Evolutionary conservation across 2,329 filamentous ascomycete species (phyloP), one percentile per base, ranked within the genome.

Genomic region (Iodosphaeria phyllophila): DNA sequence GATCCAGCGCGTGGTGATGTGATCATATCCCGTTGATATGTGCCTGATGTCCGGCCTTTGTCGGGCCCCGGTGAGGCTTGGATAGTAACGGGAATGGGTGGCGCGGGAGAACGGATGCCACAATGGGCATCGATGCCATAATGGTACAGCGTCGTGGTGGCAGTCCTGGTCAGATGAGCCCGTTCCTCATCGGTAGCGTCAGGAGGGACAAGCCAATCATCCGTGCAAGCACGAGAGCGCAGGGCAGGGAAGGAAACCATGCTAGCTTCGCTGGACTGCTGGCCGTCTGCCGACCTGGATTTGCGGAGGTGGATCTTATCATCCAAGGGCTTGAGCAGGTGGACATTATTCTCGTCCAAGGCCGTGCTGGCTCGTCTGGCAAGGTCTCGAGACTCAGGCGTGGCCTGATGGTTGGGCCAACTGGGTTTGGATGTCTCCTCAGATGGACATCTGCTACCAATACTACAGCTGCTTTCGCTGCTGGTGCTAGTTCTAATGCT

Each of bases 91-190:
- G 33, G 27, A 4, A 36, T 23, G 5, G 29, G 26, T 13, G 19
- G 24, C 13, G 7, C 19, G 13, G 30, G 18, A 4, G 26, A 12
- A 14, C 19, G 24, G 11, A 16, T 16, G 13, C 38, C 40, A 12
- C 30, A 27, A 26, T 44, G 42, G 4, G 41, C 41, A 19, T 46
- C 41, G n/a, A 44, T 23, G 6, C 40, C 39, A 11, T 20, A 18
- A 10, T 32, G 25, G 25, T 41, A 43, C 1, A 42, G 30, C 6
- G 20, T 20, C 10, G 21, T n/a, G 9, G 20, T 5, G 13, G 15
- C 1, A 8, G 12, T 10, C 17, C 24, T 5, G 16, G 13, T 13
- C 13, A 12, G n/a, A 26, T 6, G 16, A 13, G 7, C 7, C 8
- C 15, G 7, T 15, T 25, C 15, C 19, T 34, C 33, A 9, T 32